phyloP scores from a whole-genome alignment of 768 basidiomycete genomes.

The Collybia mongolica region DNA sequence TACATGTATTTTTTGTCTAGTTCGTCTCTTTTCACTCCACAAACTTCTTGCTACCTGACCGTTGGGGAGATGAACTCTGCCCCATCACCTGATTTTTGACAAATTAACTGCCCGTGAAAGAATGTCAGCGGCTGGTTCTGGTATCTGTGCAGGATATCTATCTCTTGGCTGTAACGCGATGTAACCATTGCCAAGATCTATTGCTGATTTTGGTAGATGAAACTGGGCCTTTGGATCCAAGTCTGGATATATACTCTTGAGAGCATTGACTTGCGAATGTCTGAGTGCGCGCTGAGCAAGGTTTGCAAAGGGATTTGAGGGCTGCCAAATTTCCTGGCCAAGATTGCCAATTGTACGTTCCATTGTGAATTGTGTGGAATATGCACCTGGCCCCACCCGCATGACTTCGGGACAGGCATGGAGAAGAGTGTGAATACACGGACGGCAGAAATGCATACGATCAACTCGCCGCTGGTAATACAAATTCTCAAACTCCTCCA shows the following conservation, averaged over 20 bases:
- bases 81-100: no score
- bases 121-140: no score
- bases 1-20: no score
- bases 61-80: constrained; percentile 18
- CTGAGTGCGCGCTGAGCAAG: constrained; percentile 2
- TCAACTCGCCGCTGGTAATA: background rate
- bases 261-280: background rate
- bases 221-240: background rate
- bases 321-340: constrained; percentile 9
- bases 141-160: no score
- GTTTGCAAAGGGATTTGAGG: constrained; percentile 9
- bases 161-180: background rate
- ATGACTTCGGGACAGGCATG: background rate
- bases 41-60: constrained; percentile 18
- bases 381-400: background rate
- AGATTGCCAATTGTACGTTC: constrained; percentile 12
- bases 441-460: background rate
- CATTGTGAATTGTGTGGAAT: constrained; percentile 11
- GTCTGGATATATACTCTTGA: background rate
- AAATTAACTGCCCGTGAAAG: no score
- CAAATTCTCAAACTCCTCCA: background rate
- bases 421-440: constrained; percentile 1
- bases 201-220: background rate
- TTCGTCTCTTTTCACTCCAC: constrained; percentile 17
- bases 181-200: background rate